Evolutionary conservation across 164 flowering plant species (phyloP).

Genomic region (Kalanchoe fedtschenkoi): DNA sequence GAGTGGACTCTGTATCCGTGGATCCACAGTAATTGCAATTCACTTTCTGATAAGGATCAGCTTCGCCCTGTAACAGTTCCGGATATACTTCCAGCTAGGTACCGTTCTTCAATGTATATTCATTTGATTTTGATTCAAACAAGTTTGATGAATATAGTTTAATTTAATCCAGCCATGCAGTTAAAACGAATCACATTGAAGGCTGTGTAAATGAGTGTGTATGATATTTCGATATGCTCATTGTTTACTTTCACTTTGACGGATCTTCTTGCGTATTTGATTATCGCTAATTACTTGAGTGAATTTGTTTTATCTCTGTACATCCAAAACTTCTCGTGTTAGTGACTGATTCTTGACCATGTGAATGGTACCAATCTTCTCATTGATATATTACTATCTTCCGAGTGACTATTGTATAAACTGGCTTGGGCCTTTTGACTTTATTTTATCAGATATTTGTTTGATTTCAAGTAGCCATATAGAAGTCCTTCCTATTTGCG

Average conservation of each 20-base stretch:
- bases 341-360: background rate
- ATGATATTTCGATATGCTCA: conserved; percentile 1
- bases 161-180: background rate
- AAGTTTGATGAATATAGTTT: background rate
- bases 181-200: background rate
- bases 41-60: conserved; percentile 82
- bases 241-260: background rate
- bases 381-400: background rate
- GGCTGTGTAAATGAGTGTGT: background rate
- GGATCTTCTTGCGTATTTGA: no score
- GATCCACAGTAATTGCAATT: conserved; percentile 97
- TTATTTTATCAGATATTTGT: background rate
- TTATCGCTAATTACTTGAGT: no score
- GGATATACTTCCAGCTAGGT: conserved; percentile 97
- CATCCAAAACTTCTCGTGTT: background rate
- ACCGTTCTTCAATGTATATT: conserved; percentile 2
- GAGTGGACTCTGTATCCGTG: conserved; percentile 98
- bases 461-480: background rate
- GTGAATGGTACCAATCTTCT: background rate
- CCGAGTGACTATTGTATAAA: background rate
- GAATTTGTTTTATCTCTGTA: no score
- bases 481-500: background rate
- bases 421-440: no score
- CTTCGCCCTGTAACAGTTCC: conserved; percentile 82
- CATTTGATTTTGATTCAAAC: background rate